Evolutionary conservation across 2,329 filamentous ascomycete species (phyloP).

Genomic region (Trichoderma breve): DNA sequence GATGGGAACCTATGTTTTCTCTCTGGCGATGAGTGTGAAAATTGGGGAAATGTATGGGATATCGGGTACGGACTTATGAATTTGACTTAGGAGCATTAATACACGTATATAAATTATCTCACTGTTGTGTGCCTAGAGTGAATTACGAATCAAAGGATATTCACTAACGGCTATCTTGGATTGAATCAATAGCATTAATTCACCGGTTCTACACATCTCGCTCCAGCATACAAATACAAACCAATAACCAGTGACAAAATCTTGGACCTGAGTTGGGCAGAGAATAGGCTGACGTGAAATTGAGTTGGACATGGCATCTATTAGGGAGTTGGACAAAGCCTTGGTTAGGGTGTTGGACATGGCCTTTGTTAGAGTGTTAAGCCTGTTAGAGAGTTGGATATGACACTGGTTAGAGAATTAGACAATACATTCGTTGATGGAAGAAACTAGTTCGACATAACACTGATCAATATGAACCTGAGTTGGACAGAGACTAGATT

Average conservation of each 20-base stretch:
- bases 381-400: neutral
- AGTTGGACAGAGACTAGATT: neutral
- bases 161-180: neutral
- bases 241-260: neutral
- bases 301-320: neutral
- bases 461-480: neutral
- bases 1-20: neutral
- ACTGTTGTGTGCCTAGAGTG: neutral
- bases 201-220: neutral
- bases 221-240: neutral
- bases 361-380: too few species aligned
- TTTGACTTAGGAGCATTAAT: neutral
- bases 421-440: neutral
- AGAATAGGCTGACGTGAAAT: neutral
- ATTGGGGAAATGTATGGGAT: neutral
- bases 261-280: neutral
- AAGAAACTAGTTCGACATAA: neutral
- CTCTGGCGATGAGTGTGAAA: neutral
- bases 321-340: too few species aligned
- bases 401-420: neutral
- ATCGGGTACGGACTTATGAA: neutral
- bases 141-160: neutral
- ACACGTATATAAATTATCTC: neutral
- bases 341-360: too few species aligned
- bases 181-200: neutral